phyloP scores from a whole-genome alignment of 495 filamentous ascomycete species.

The Xanthoparmelia taractica region DNA sequence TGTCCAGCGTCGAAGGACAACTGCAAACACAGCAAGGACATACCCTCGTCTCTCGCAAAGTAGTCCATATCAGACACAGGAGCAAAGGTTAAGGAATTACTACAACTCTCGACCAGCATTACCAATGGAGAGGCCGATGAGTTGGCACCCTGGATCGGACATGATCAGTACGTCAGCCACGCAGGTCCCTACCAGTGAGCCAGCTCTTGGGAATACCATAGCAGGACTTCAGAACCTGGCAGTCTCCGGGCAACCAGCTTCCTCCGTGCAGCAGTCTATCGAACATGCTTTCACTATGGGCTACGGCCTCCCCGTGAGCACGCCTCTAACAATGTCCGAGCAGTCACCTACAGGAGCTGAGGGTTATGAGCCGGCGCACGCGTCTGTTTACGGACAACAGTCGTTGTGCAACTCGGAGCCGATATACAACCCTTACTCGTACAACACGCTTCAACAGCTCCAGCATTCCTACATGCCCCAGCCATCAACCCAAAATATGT shows the following conservation, averaged over 20 bases:
- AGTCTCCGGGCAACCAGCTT: conserved; percentile 13
- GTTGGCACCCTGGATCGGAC: conserved; percentile 54
- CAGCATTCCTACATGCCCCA: conserved; percentile 10
- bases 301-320: conserved; percentile 11
- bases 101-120: conserved; percentile 27
- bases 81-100: conserved; percentile 22
- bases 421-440: background rate
- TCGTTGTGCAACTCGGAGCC: conserved; percentile 1
- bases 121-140: conserved; percentile 48
- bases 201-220: conserved; percentile 22
- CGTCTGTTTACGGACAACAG: background rate
- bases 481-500: conserved; percentile 2
- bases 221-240: conserved; percentile 20
- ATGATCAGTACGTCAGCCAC: background rate
- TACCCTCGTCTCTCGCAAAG: conserved; percentile 10
- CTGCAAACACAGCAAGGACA: conserved; percentile 40
- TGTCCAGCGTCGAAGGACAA: conserved; percentile 47
- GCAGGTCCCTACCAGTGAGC: conserved; percentile 10
- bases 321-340: background rate
- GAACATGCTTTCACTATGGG: conserved; percentile 20
- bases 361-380: background rate
- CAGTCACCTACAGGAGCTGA: conserved; percentile 4
- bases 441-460: conserved; percentile 5
- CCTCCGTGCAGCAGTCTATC: conserved; percentile 20
- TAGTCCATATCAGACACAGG: conserved; percentile 14